Evolutionary conservation across 2,329 filamentous ascomycete genomes (phyloP).

Genomic region (Fusarium sp.): DNA sequence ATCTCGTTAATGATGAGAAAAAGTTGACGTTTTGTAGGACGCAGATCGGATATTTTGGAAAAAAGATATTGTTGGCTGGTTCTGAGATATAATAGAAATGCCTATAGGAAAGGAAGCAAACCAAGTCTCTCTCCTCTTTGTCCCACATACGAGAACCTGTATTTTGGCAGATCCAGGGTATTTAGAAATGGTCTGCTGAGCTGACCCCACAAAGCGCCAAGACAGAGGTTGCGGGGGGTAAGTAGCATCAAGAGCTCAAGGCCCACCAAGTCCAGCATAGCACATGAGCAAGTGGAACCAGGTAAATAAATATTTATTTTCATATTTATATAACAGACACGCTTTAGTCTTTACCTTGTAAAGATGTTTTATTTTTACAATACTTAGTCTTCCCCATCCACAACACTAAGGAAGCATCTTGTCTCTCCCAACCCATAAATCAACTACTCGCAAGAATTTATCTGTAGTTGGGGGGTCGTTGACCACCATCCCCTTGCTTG

Average conservation of each 20-base stretch:
- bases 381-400: no score
- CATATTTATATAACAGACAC: no score
- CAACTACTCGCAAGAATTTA: no score
- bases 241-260: background rate
- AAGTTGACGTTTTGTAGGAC: background rate
- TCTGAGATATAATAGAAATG: background rate
- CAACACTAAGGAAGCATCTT: fast-evolving
- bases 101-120: background rate
- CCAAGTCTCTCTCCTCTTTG: background rate
- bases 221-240: background rate
- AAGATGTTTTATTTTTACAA: no score
- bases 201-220: background rate
- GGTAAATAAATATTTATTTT: background rate
- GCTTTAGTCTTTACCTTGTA: no score
- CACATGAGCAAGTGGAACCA: background rate
- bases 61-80: no score
- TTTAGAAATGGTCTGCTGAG: background rate
- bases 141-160: background rate
- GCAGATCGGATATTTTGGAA: background rate
- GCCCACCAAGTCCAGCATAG: background rate
- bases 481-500: no score
- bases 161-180: background rate
- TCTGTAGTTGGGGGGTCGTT: no score
- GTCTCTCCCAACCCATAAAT: fast-evolving
- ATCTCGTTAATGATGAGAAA: no score